Percentiles rank a stretch among this genome's conserved stretches.
Conservation (phyloP, 228 moss, liverwort and hornwort species). For the Sphagnum fallax region DNA sequence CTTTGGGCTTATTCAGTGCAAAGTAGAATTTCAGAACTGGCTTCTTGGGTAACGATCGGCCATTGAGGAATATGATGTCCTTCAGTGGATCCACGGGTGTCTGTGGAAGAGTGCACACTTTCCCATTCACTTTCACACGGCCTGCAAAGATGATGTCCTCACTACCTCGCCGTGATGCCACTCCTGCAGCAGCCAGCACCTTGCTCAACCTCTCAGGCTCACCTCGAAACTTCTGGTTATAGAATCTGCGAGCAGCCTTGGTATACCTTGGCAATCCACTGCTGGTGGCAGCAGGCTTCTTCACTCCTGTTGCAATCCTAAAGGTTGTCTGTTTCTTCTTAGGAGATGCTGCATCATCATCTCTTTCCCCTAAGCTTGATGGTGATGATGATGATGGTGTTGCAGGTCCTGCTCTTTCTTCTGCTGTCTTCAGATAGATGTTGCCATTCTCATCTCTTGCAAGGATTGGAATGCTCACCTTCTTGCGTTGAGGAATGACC, state of each 20-base stretch:
- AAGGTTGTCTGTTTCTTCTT: slow-evolving; percentile 15
- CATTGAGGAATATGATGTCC: slow-evolving; percentile 86
- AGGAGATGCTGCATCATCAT: slow-evolving; percentile 7
- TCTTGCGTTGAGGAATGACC: slow-evolving; percentile 1
- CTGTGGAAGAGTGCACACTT: slow-evolving; percentile 86
- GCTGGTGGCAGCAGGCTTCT: slow-evolving; percentile 20
- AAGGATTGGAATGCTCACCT: slow-evolving; percentile 31
- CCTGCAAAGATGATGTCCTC: slow-evolving; percentile 92
- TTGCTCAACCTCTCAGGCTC: slow-evolving; percentile 84
- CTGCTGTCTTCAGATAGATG: slow-evolving; percentile 17
- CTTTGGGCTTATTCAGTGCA: slow-evolving; percentile 91
- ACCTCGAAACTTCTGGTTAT: slow-evolving; percentile 71
- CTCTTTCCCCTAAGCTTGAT: slow-evolving; percentile 1
- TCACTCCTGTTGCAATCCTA: slow-evolving; percentile 36
- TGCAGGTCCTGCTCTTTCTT: slow-evolving; percentile 8
- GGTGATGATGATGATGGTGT: not conserved
- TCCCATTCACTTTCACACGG: slow-evolving; percentile 92
- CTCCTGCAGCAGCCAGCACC: slow-evolving; percentile 95
- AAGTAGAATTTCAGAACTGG: slow-evolving; percentile 76
- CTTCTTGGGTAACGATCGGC: slow-evolving; percentile 74
- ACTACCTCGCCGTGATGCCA: slow-evolving; percentile 85
- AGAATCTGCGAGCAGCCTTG: slow-evolving; percentile 89
- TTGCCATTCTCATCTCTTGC: slow-evolving; percentile 64
- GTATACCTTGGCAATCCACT: slow-evolving; percentile 65
- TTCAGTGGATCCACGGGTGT: slow-evolving; percentile 82